These are phyloP conservation scores for Colletotrichum falcatum DNA, from an alignment of 2,329 filamentous ascomycete species.

Conservation along the genomic window DNA sequence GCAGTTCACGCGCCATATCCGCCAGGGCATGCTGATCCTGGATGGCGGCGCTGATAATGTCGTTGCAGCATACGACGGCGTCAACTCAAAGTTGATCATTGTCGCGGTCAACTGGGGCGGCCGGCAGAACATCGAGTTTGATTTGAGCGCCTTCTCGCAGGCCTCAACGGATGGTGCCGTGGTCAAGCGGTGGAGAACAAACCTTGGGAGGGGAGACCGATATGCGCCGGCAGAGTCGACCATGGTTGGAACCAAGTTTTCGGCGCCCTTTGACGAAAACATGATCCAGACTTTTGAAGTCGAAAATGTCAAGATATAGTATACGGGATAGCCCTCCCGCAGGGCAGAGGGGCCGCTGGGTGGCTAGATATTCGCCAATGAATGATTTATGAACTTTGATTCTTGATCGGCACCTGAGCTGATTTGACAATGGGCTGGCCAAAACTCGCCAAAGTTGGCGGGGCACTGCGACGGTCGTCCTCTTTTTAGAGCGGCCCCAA, in stretches of 20 bases:
- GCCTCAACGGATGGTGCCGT: constrained; percentile 47
- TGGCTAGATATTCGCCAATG: too few relatives aligned
- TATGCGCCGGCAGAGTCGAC: constrained; percentile 50
- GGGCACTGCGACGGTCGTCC: too few relatives aligned
- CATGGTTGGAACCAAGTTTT: constrained; percentile 52
- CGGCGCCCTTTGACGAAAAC: constrained; percentile 50
- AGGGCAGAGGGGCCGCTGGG: too few relatives aligned
- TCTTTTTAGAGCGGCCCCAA: not conserved
- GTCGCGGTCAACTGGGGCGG: constrained; percentile 55
- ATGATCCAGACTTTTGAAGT: constrained; percentile 56
- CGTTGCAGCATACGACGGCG: constrained; percentile 54
- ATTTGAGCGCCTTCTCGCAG: constrained; percentile 51
- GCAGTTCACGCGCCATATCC: constrained; percentile 56
- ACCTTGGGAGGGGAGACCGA: constrained; percentile 49
- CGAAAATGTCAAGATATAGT: constrained; percentile 44
- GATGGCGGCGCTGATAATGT: constrained; percentile 51
- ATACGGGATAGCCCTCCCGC: too few relatives aligned
- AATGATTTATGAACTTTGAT: too few relatives aligned
- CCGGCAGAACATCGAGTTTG: constrained; percentile 54
- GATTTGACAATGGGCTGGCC: too few relatives aligned
- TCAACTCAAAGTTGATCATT: constrained; percentile 51
- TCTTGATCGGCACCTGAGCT: too few relatives aligned
- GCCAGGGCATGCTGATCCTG: constrained; percentile 54
- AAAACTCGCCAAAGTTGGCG: too few relatives aligned
- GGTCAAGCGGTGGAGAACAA: constrained; percentile 53